Base-by-base conservation (phyloP, 2,329 filamentous ascomycete genomes). In the Blumeria hordei region DNA sequence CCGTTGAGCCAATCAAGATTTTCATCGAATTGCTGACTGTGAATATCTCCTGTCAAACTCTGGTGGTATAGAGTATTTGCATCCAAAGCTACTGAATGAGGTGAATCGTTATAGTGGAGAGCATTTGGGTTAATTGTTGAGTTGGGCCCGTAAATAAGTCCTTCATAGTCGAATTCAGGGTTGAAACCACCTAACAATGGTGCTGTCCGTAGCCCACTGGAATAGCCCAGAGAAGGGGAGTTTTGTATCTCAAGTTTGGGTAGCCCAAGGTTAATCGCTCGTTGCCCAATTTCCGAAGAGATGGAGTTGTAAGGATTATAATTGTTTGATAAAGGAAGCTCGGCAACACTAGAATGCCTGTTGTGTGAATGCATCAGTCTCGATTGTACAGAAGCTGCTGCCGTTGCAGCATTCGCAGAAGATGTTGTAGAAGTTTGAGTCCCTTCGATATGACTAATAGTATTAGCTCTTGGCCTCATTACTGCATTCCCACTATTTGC, bases 381-480 rank as follows among this genome's bases (percentile, higher is more conserved):
- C 68, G 72, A 61, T 70, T 74, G 63, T 32, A 14, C 16, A 49
- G 74, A 70, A 14, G 35, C 35, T 47, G 73, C 70, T n/a, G 35
- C 18, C 10, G 65, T 59, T 28, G 54, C 63, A 62, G 76, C 79
- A 28, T 28, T 28, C 53, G 75, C 74, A 11, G 76, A 71, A 53
- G 77, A 77, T 59, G 85, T 74, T 69, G 92, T 77, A 62, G 82
- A 85, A 66, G 94, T 76, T 43, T 81, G 78, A 55, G 75, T 74
- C 56, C 78, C 77, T 66, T 95, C 92, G 56, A 96, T 80, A 67
- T 96, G 88, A 65, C 88, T 92, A 64, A 98, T 93, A 39, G 92
- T 98, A 66, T 96, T 96, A 55, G 92, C 90, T 62, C 92, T 76
- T 21, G 90, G 92, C 60, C 92, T 77, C 78, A 90, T 88, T 2